These are phyloP conservation scores for Cercospora canescens DNA, from an alignment of 2,329 filamentous ascomycete species.

Conservation along the genomic window DNA sequence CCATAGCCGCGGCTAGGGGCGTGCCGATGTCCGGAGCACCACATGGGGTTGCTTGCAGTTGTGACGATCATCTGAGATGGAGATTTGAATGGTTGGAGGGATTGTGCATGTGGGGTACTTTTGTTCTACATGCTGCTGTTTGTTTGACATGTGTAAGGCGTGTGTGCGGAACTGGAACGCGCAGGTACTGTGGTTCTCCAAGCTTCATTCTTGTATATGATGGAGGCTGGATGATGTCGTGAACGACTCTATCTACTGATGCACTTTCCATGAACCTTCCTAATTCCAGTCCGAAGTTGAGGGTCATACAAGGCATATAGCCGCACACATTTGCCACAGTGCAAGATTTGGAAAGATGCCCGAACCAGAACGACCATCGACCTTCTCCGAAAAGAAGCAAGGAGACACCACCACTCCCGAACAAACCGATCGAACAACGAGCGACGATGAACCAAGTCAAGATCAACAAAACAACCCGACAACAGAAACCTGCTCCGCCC, in stretches of 20 bases:
- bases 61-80: not conserved
- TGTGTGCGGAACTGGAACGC: not conserved
- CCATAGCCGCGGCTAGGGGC: not conserved
- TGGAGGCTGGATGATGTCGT: too few species aligned
- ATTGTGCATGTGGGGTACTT: not conserved
- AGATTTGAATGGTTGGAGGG: not conserved
- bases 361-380: not conserved
- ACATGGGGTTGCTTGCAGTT: not conserved
- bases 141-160: not conserved
- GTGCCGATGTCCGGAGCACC: not conserved
- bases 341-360: not conserved
- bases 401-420: not conserved
- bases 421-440: not conserved
- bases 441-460: not conserved
- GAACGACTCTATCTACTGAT: too few species aligned
- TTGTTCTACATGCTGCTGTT: not conserved
- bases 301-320: too few species aligned
- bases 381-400: not conserved
- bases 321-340: too few species aligned
- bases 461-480: not conserved
- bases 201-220: too few species aligned
- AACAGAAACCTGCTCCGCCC: constrained; percentile 1
- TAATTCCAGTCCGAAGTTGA: too few species aligned
- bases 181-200: too few species aligned
- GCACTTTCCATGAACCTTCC: too few species aligned